Percentiles rank a stretch among this genome's conserved stretches.
Evolutionary conservation across 768 basidiomycete species (phyloP).

Genomic region (Naganishia vaughanmartiniae): DNA sequence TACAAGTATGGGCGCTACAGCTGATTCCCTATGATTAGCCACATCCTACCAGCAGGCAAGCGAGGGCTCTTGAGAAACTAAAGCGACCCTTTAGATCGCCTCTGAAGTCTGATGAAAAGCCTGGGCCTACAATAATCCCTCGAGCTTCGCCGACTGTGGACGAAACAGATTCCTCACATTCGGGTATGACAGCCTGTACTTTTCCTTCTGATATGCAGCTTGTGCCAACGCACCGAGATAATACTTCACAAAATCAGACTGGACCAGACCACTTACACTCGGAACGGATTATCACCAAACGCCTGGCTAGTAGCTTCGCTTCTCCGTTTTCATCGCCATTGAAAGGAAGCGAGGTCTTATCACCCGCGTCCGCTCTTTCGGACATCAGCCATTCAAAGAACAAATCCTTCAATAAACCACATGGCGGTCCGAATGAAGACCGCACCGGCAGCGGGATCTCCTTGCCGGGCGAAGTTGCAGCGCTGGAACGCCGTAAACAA

Average conservation of each 20-base stretch:
- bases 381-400: neutral
- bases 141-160: neutral
- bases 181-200: neutral
- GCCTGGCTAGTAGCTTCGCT: slow-evolving; percentile 10
- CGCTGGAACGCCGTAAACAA: slow-evolving; percentile 36
- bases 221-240: neutral
- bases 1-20: too few relatives aligned
- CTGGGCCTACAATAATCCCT: neutral
- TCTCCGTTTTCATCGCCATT: slow-evolving; percentile 11
- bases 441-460: neutral
- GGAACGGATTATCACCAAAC: slow-evolving; percentile 9
- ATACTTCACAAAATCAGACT: neutral
- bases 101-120: neutral
- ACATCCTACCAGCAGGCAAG: neutral
- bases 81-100: slow-evolving; percentile 26
- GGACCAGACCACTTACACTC: slow-evolving; percentile 5
- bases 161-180: neutral
- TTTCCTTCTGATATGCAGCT: neutral
- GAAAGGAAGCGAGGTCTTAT: neutral
- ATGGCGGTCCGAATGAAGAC: neutral
- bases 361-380: neutral
- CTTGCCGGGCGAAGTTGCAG: slow-evolving; percentile 26
- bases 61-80: slow-evolving; percentile 19
- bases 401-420: neutral
- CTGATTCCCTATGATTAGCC: neutral